Conservation (phyloP, 169 alveolate genomes). For the Theileria sp. region DNA sequence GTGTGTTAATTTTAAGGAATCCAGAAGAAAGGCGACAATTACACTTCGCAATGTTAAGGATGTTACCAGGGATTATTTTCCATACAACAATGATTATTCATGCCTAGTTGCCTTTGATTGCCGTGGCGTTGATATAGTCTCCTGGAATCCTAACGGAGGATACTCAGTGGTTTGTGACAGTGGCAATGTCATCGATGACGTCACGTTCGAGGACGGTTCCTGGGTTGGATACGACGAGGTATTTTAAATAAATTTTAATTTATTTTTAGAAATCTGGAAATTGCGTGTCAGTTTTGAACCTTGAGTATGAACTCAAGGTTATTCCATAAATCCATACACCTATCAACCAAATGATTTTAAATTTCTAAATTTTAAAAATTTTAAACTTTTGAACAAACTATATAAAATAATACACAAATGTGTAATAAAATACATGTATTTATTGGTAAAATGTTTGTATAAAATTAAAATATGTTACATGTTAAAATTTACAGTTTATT, state of each 20-base stretch:
- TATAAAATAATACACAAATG: background rate
- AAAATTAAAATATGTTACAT: background rate
- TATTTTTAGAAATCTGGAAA: constrained; percentile 20
- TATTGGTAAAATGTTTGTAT: background rate
- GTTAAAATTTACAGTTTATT: background rate
- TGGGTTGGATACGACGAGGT: constrained; percentile 71
- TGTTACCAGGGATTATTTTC: constrained; percentile 28
- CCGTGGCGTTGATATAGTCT: constrained; percentile 56
- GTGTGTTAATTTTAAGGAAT: constrained; percentile 50
- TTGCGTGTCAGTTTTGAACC: constrained; percentile 57
- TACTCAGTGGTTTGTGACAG: constrained; percentile 58
- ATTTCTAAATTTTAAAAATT: background rate
- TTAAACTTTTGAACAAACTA: background rate
- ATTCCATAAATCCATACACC: constrained; percentile 6
- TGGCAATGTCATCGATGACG: constrained; percentile 49
- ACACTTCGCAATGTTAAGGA: constrained; percentile 42
- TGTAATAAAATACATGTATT: background rate
- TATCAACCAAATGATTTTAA: background rate
- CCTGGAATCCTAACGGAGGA: constrained; percentile 61
- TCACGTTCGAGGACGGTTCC: constrained; percentile 57
- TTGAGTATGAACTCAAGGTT: constrained; percentile 54
- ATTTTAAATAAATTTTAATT: background rate
- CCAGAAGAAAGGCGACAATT: constrained; percentile 54
- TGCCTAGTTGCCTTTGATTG: constrained; percentile 65
- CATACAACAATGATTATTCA: constrained; percentile 28